Conservation (phyloP, 2,329 filamentous ascomycete species). For the Pseudocercospora fijiensis region DNA sequence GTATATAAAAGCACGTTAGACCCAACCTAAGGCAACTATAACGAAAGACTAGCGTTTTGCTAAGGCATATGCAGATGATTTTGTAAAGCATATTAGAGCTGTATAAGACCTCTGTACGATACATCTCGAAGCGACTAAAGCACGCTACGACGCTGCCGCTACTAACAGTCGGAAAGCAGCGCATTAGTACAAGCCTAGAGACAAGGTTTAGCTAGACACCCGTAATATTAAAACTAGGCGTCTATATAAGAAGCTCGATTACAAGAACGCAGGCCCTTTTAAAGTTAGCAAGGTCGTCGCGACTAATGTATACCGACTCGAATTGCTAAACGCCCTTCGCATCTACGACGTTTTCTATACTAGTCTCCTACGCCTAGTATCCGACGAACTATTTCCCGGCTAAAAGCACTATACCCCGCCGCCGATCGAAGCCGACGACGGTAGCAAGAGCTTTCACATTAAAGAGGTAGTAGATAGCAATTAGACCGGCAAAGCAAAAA, state of each 20-base stretch:
- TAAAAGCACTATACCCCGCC: not conserved
- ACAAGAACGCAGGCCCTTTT: not conserved
- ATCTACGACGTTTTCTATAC: not conserved
- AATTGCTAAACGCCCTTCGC: not conserved
- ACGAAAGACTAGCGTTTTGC: not conserved
- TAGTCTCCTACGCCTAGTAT: not conserved
- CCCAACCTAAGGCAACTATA: not conserved
- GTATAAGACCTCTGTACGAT: not conserved
- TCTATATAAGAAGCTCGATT: conserved; percentile 1
- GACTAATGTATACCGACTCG: not conserved
- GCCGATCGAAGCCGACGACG: not conserved
- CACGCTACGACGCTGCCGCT: not conserved
- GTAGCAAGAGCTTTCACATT: not conserved
- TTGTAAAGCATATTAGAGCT: not conserved
- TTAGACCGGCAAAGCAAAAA: not conserved
- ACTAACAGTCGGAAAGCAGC: not conserved
- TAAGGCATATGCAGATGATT: not conserved
- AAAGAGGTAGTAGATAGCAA: conserved; percentile 1
- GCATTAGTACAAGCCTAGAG: not conserved
- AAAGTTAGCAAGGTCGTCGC: not conserved
- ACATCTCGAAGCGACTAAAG: too few relatives aligned
- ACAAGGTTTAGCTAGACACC: not conserved
- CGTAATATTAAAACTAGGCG: not conserved
- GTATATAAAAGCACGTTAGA: not conserved
- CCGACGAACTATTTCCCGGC: not conserved